Percentiles rank a stretch among this genome's conserved stretches.
These are phyloP conservation scores for Beauveria bassiana DNA, from an alignment of 2,329 filamentous ascomycete genomes.

Conservation along the genomic window DNA sequence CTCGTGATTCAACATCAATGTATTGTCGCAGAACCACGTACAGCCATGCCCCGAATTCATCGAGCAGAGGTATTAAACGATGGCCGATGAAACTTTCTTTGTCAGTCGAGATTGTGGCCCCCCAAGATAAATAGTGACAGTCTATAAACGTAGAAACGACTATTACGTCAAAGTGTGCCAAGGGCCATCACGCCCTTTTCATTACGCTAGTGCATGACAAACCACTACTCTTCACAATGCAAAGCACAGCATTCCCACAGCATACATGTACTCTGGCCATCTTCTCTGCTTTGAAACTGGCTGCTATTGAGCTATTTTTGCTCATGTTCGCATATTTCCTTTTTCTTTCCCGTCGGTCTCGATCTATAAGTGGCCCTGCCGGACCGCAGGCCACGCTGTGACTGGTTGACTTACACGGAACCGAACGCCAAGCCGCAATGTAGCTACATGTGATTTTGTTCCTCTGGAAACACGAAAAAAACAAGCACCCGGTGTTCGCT, in stretches of 20 bases:
- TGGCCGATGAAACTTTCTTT: too few relatives aligned
- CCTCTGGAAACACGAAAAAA: too few relatives aligned
- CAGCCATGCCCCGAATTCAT: neutral
- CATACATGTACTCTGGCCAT: neutral
- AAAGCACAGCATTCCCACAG: neutral
- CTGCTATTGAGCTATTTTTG: too few relatives aligned
- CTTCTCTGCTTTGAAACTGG: neutral
- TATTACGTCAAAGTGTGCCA: neutral
- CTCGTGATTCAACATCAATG: too few relatives aligned
- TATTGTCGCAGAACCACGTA: neutral
- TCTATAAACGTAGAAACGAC: neutral
- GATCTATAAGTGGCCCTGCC: neutral
- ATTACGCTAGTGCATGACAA: neutral
- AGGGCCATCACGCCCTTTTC: neutral
- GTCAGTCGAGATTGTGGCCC: too few relatives aligned
- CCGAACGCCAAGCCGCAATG: neutral
- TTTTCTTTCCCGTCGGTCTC: neutral
- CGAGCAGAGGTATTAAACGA: neutral
- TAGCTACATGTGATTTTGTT: too few relatives aligned
- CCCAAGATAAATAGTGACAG: too few relatives aligned
- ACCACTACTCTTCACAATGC: neutral
- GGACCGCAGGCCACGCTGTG: too few relatives aligned
- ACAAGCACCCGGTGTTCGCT: too few relatives aligned
- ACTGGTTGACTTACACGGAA: neutral
- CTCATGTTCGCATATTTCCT: neutral